Evolutionary conservation across 495 filamentous ascomycete genomes (phyloP).

Genomic region (Penicillium malachiteum): DNA sequence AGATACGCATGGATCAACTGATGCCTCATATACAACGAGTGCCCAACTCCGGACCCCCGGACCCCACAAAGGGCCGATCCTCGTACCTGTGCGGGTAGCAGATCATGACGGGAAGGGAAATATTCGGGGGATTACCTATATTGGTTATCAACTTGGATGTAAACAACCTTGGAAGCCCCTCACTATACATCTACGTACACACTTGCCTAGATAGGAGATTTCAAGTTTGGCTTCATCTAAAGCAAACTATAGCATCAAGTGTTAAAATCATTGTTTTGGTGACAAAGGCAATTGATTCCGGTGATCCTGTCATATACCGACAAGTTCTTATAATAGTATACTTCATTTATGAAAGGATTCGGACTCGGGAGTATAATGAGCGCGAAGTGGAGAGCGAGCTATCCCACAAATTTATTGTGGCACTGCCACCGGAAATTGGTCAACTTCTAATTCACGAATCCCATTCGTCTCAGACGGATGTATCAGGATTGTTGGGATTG

Average conservation of each 20-base stretch:
- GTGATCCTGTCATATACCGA: background rate
- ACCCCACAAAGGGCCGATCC: background rate
- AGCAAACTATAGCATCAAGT: too few species aligned
- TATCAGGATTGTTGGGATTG: constrained; percentile 13
- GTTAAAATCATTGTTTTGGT: too few species aligned
- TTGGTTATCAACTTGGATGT: background rate
- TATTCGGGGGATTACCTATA: background rate
- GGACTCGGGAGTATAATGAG: too few species aligned
- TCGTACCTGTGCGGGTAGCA: constrained; percentile 20
- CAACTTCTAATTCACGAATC: background rate
- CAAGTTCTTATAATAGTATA: background rate
- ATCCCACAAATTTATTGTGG: constrained; percentile 6
- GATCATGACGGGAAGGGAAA: constrained; percentile 6
- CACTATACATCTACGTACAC: too few species aligned
- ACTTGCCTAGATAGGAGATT: background rate
- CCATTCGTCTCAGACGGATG: constrained; percentile 5
- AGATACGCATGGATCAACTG: background rate
- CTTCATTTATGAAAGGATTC: constrained; percentile 1
- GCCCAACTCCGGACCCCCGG: background rate
- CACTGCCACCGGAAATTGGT: constrained; percentile 6
- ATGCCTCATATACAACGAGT: background rate
- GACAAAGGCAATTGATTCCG: background rate
- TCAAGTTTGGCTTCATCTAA: too few species aligned
- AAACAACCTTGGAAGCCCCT: too few species aligned
- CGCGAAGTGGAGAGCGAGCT: background rate